Percentiles rank a stretch among this genome's conserved stretches.
Conservation (phyloP, 164 flowering plant genomes). For the Paratinospora sagittata region DNA sequence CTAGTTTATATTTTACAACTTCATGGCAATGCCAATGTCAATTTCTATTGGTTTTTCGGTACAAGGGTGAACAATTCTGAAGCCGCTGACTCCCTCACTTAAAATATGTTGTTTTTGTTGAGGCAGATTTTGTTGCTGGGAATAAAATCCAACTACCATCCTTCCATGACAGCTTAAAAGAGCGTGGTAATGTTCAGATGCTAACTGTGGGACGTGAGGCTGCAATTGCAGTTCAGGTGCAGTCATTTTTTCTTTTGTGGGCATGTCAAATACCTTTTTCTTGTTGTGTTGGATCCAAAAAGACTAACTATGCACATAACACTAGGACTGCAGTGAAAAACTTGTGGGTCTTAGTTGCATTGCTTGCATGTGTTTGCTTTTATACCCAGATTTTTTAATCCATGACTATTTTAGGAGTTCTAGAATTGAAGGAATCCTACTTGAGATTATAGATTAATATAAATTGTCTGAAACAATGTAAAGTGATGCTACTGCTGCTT, state of each 20-base stretch:
- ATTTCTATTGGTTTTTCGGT: conserved; percentile 45
- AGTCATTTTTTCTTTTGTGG: not conserved
- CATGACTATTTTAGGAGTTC: no score
- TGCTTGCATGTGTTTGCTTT: no score
- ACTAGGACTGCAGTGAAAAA: no score
- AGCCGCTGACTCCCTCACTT: conserved; percentile 32
- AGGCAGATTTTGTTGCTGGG: conserved; percentile 79
- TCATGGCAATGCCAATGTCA: conserved; percentile 24
- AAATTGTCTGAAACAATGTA: not conserved
- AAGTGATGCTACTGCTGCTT: not conserved
- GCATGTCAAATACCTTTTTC: not conserved
- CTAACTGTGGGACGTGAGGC: conserved; percentile 85
- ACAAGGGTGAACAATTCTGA: conserved; percentile 25
- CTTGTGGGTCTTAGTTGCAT: no score
- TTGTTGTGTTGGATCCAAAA: not conserved
- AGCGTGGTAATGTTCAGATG: conserved; percentile 93
- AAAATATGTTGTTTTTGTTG: conserved; percentile 37
- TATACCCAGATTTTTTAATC: no score
- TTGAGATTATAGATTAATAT: no score
- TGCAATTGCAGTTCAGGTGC: conserved; percentile 93
- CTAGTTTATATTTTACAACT: not conserved
- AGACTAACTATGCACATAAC: no score
- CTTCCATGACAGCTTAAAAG: conserved; percentile 75
- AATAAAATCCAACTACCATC: conserved; percentile 88
- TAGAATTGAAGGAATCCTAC: no score